Conservation (phyloP, 176 grass and related monocot species). For the Urochloa ruziziensis region DNA sequence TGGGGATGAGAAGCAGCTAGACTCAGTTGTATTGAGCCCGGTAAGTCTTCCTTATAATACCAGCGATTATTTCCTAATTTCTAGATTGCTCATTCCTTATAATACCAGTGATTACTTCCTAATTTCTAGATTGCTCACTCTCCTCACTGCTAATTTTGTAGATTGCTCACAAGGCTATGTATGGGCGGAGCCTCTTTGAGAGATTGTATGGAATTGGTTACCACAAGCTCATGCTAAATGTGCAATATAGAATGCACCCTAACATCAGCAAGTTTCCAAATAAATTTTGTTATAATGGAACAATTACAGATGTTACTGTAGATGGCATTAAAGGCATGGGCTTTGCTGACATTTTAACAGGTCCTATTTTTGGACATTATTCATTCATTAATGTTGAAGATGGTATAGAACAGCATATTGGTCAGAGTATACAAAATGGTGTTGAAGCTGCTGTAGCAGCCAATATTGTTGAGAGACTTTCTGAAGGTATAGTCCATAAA, state of each 20-base stretch:
- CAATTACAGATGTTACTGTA: slow-evolving; percentile 30
- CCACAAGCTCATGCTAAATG: slow-evolving; percentile 32
- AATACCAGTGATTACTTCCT: not conserved
- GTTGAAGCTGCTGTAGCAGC: slow-evolving; percentile 13
- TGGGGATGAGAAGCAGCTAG: slow-evolving; percentile 50
- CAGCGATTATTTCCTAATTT: not conserved
- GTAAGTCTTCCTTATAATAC: not conserved
- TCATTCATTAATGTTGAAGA: slow-evolving; percentile 48
- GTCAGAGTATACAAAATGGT: slow-evolving; percentile 36
- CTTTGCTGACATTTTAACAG: not conserved
- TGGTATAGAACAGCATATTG: not conserved
- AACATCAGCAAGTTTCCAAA: slow-evolving; percentile 47
- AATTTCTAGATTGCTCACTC: not conserved
- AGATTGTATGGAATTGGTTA: slow-evolving; percentile 31
- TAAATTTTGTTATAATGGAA: slow-evolving; percentile 18
- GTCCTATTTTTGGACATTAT: slow-evolving; percentile 29
- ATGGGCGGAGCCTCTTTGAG: slow-evolving; percentile 46
- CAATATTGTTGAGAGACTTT: slow-evolving; percentile 31
- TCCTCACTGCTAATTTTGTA: slow-evolving; percentile 19
- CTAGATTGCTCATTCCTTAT: not conserved
- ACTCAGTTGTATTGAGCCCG: slow-evolving; percentile 38
- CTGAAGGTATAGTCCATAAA: slow-evolving; percentile 26
- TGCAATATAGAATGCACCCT: slow-evolving; percentile 67
- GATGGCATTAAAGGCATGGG: not conserved
- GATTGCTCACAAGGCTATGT: slow-evolving; percentile 26